These are phyloP conservation scores for Kazachstania viticola DNA, from an alignment of 805 yeast genomes.

Conservation along the genomic window DNA sequence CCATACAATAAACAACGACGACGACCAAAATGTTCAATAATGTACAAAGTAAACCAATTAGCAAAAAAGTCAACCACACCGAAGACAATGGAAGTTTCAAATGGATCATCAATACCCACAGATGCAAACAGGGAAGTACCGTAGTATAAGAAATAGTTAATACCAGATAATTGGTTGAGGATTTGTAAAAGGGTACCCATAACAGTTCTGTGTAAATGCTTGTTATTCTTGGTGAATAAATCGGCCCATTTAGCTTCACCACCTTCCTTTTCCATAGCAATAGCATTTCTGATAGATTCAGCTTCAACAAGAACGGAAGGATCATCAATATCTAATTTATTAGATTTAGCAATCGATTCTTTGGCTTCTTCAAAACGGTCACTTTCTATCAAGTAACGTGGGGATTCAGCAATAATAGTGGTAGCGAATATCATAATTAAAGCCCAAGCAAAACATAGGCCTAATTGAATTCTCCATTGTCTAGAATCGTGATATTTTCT, in stretches of 20 bases:
- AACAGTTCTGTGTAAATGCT: too few species aligned
- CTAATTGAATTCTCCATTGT: conserved; percentile 54
- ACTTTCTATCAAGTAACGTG: conserved; percentile 39
- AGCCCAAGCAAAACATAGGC: conserved; percentile 30
- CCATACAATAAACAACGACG: conserved; percentile 39
- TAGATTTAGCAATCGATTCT: conserved; percentile 40
- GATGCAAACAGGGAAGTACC: conserved; percentile 52
- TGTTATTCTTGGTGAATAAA: conserved; percentile 33
- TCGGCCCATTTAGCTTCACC: conserved; percentile 40
- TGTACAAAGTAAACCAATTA: conserved; percentile 40
- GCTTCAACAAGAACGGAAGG: not conserved
- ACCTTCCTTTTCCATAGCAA: conserved; percentile 45
- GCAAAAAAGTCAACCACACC: conserved; percentile 47
- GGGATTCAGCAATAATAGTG: conserved; percentile 54
- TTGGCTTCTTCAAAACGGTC: conserved; percentile 40
- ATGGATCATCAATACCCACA: conserved; percentile 46
- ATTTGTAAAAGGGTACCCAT: conserved; percentile 51
- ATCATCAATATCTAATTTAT: conserved; percentile 34
- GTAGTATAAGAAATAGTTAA: conserved; percentile 56
- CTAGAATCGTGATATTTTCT: conserved; percentile 25
- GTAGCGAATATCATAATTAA: conserved; percentile 41
- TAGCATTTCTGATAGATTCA: conserved; percentile 41
- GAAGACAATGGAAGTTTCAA: conserved; percentile 46
- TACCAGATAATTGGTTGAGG: conserved; percentile 52
- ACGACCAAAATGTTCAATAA: conserved; percentile 47